Evolutionary conservation across 768 basidiomycete species (phyloP).

Genomic region (Mycena venus): DNA sequence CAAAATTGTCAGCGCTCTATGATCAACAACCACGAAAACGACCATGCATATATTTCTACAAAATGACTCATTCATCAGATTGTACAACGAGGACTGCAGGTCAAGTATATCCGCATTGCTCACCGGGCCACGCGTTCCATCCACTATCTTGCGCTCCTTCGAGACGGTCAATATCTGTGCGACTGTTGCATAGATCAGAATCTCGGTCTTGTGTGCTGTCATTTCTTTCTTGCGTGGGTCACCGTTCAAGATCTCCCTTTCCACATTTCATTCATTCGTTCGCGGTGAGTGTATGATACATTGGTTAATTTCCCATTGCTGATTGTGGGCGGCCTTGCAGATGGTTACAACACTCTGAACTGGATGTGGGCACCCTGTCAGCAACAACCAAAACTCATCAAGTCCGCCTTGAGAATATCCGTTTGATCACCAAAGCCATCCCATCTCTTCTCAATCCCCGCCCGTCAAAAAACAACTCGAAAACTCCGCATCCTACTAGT

Average conservation of each 20-base stretch:
- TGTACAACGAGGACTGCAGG: not conserved
- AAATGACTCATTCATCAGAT: not conserved
- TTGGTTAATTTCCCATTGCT: not conserved
- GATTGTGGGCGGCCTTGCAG: not conserved
- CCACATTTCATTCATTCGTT: not conserved
- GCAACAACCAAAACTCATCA: not conserved
- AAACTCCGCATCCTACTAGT: not conserved
- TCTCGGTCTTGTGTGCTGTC: not conserved
- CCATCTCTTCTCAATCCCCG: not conserved
- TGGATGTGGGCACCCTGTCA: not conserved
- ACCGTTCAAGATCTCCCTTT: not conserved
- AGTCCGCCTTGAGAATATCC: not conserved
- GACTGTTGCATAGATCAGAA: conserved; percentile 2
- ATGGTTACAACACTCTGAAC: not conserved
- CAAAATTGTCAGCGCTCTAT: not conserved
- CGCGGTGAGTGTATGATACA: not conserved
- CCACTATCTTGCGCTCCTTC: not conserved
- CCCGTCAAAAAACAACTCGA: not conserved
- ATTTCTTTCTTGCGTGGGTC: not conserved
- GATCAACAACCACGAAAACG: not conserved
- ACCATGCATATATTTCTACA: not conserved
- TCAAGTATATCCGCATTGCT: not conserved
- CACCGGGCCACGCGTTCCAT: not conserved
- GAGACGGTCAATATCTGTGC: not conserved
- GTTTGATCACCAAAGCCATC: not conserved